Base-by-base conservation (phyloP, 2,329 filamentous ascomycete species). In the Arachnomyces sp. region DNA sequence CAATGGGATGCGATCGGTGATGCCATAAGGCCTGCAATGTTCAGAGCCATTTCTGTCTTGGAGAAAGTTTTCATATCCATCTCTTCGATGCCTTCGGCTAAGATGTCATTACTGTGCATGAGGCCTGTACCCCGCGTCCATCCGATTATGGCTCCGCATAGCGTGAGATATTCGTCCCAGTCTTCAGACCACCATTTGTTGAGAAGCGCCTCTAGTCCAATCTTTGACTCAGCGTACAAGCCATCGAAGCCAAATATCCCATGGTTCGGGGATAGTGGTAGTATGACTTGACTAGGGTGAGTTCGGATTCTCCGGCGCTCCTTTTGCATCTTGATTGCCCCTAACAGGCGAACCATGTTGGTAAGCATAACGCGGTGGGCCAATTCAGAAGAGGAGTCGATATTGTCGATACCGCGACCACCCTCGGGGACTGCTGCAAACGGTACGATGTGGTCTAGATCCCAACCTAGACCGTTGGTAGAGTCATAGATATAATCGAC, bases 41-140 rank as follows among this genome's bases (percentile, higher is more conserved):
- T 55, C 31, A 53, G 52, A 1, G 65, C 67, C 68, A 69, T 69
- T 43, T 69, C 65, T 2, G 49, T 39, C 3, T 55, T 52, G 0
- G 65, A 63, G 39, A 68, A 69, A 0, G 66, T 69, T n/a, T 47
- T 44, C 9, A 67, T 50, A 4, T 60, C 63, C 1, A 52, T 43
- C n/a, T 54, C 51, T 39, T 66, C 60, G 12, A 68, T 55, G 3
- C 52, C 62, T 28, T 59, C 54, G 1, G 66, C 62, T 4, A 69
- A 39, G 2, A 59, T 51, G 38, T 69, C 61, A 45, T 71, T 70
- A 28, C 47, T 58, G 2, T 46, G 52, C 68, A 71, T 72, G 3
- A 71, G 47, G 2, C 60, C 57, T 1, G 67, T 71, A 2, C 64
- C 65, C 28, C 66, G 53, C 5, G 67, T 70, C 67, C 67, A 71